These are phyloP conservation scores for Tetrapisispora fleetii DNA, from an alignment of 805 yeast species.

Conservation along the genomic window DNA sequence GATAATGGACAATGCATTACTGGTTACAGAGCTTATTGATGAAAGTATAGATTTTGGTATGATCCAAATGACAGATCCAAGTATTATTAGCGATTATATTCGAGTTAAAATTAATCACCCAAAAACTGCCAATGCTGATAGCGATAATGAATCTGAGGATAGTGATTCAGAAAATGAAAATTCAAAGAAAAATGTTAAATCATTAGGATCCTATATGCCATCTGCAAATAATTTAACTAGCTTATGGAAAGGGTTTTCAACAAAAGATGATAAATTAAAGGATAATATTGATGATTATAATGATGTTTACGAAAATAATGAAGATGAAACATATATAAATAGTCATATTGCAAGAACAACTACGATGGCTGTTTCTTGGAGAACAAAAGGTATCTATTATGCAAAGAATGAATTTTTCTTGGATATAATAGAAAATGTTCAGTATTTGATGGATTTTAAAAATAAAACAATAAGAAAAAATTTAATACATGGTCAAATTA, in stretches of 20 bases:
- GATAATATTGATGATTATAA: not conserved
- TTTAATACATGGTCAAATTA: slow-evolving; percentile 61
- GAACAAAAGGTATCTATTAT: slow-evolving; percentile 83
- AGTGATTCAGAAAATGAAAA: slow-evolving; percentile 1
- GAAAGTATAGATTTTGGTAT: slow-evolving; percentile 85
- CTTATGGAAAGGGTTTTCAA: slow-evolving; percentile 5
- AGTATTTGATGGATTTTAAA: slow-evolving; percentile 54
- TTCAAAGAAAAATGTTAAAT: not conserved
- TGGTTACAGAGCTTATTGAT: slow-evolving; percentile 75
- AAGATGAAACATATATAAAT: slow-evolving; percentile 37
- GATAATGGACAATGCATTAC: slow-evolving; percentile 60
- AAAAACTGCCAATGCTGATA: not conserved
- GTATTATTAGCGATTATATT: slow-evolving; percentile 67
- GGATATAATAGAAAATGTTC: slow-evolving; percentile 70
- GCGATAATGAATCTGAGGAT: slow-evolving; percentile 7
- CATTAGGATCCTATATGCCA: slow-evolving; percentile 1
- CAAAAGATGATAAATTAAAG: not conserved
- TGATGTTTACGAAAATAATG: slow-evolving; percentile 3
- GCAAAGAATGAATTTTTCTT: slow-evolving; percentile 84
- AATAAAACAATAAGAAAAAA: slow-evolving; percentile 53
- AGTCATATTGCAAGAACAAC: slow-evolving; percentile 68
- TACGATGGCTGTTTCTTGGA: slow-evolving; percentile 77
- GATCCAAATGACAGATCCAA: slow-evolving; percentile 76
- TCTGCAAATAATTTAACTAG: slow-evolving; percentile 1
- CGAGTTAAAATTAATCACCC: slow-evolving; percentile 43